Base-by-base conservation (phyloP, 768 basidiomycete species). In the Leccinum variicolor region DNA sequence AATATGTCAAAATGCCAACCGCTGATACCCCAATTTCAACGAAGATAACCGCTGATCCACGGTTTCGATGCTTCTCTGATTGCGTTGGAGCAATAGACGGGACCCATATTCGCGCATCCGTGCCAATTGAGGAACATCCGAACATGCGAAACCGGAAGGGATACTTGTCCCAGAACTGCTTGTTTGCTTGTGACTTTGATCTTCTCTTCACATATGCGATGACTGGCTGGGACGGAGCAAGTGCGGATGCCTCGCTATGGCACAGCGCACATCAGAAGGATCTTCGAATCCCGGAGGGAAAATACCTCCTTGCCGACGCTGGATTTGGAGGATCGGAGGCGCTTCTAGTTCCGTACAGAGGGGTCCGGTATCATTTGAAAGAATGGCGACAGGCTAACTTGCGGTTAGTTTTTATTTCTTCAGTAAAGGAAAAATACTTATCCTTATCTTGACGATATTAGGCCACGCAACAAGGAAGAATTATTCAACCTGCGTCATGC, bases 161-260 rank as follows among this genome's bases (percentile, higher is more conserved):
- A 2, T 51, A 11, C 2, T 15, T 67, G 3, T 62, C 59, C 0
- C 66, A 67, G n/a, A 69, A 69, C 9, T 63, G 56, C 6, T 52
- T 69, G 0, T 65, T 65, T 6, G 7, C 53, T 0, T 68, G 67
- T 9, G 47, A 68, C 51, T 59, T 62, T 3, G 31, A 68, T 19
- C 31, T 57, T n/a, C 29, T 43, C 2, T 66, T 60, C 29, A 52
- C 29, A 4, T 68, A 65, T 31, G 23, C 47, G 1, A 39, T 67
- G 31, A 60, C 57, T 6, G 52, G 66, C 0, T 69, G 59, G 54
- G 62, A 67, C 26, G 57, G 68, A 0, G 56, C 59, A 6, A 56
- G 45, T 6, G 56, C 61, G 2, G 62, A 69, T 52, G 59, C 50
- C 0, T 25, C 21, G n/a, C n/a, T n/a, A n/a, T n/a, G n/a, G n/a